phyloP scores from a whole-genome alignment of 441 rosid species.

The Erodium moschatum region DNA sequence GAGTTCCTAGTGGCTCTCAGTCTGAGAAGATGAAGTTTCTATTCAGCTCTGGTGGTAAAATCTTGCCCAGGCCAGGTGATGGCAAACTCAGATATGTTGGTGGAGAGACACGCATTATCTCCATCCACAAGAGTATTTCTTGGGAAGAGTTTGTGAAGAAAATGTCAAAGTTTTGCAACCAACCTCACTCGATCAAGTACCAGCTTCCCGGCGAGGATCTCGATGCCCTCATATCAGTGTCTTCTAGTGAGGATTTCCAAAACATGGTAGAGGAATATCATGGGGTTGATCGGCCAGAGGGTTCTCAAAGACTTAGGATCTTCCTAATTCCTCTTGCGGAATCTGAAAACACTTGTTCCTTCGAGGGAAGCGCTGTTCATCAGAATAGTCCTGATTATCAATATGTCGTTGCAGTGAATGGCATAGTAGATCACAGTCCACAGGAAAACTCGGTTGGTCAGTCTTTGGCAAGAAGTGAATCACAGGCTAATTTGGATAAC shows the following conservation, averaged over 20 bases:
- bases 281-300: slow-evolving; percentile 34
- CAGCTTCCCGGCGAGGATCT: slow-evolving; percentile 71
- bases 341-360: slow-evolving; percentile 26
- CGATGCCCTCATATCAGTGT: slow-evolving; percentile 51
- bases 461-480: slow-evolving; percentile 33
- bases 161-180: slow-evolving; percentile 35
- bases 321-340: slow-evolving; percentile 43
- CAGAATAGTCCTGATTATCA: slow-evolving; percentile 35
- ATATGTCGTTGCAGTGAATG: slow-evolving; percentile 35
- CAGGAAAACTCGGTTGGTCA: slow-evolving; percentile 27
- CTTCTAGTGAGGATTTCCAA: slow-evolving; percentile 53
- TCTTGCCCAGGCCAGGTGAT: slow-evolving; percentile 49
- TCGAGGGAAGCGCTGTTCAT: slow-evolving; percentile 27
- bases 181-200: slow-evolving; percentile 45
- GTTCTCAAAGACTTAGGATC: slow-evolving; percentile 45
- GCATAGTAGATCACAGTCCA: slow-evolving; percentile 33
- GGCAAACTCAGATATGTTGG: slow-evolving; percentile 52
- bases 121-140: slow-evolving; percentile 33
- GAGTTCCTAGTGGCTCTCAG: slow-evolving; percentile 27
- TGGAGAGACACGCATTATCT: slow-evolving; percentile 48
- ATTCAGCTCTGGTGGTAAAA: slow-evolving; percentile 53
- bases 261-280: slow-evolving; percentile 55
- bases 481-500: slow-evolving; percentile 23
- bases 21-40: slow-evolving; percentile 44
- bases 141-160: slow-evolving; percentile 47